Base-by-base conservation (phyloP, 225 moss, liverwort and hornwort species). In the Thuidium tamariscinum region DNA sequence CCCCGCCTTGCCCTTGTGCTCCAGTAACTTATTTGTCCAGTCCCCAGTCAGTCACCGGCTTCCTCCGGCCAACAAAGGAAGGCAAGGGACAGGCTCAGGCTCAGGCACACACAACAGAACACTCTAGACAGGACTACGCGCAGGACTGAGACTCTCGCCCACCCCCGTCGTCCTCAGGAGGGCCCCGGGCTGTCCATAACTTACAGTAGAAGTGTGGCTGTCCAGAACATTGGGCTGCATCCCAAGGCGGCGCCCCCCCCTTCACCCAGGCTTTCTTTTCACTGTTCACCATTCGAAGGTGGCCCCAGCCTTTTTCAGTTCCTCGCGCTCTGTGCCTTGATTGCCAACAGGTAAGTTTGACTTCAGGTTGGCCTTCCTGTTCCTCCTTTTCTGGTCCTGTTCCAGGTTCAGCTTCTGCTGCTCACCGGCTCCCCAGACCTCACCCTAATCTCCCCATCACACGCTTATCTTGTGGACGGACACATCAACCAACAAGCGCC, bases 281-380 rank as follows among this genome's bases (percentile, higher is more conserved):
- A 74, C 75, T 82, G 82, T 74, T 73, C 54, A 82, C 82, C 55
- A 11, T 60, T 32, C 49, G 16, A 41, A 49, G 74, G 81, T 85
- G 82, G 85, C 49, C 77, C 87, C 74, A 42, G 19, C 19, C 56
- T 71, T 64, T 86, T 67, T 85, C 78, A 78, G 78, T 41, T 78
- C 78, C 91, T 91, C 86, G 91, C 91, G 85, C 91, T 84, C 56
- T 46, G 91, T 91, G 91, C 91, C 91, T 89, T 91, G 91, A 91
- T 89, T 88, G 89, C 91, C 72, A 59, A 64, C 85, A 85, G 80
- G 87, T 82, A 82, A 87, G 88, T 86, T 91, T 90, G 89, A 91
- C 91, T 91, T 91, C 59, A 27, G 39, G 46, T 46, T 80, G 61
- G 61, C 22, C 32, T 37, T 80, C 32, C 71, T 63, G 55, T 16